These are phyloP conservation scores for Beauveria varroae DNA, from an alignment of 2,329 filamentous ascomycete species.

Conservation along the genomic window DNA sequence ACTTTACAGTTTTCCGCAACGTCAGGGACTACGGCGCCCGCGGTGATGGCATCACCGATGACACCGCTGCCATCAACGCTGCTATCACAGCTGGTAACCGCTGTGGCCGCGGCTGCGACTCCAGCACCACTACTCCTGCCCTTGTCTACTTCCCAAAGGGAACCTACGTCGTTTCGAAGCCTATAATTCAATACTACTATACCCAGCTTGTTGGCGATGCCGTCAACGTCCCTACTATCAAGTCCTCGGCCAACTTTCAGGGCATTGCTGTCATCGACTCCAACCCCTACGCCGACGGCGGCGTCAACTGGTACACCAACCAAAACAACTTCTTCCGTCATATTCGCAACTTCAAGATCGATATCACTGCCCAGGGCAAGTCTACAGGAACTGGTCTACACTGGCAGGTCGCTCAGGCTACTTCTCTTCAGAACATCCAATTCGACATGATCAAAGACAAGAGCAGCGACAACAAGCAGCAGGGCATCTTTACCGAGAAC, in stretches of 20 bases:
- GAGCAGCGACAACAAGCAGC: conserved; percentile 57
- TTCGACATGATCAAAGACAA: conserved; percentile 70
- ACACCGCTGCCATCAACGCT: conserved; percentile 80
- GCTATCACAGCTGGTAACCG: conserved; percentile 72
- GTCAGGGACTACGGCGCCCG: conserved; percentile 68
- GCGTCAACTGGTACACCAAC: conserved; percentile 71
- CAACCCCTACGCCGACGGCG: conserved; percentile 68
- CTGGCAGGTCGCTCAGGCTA: conserved; percentile 82
- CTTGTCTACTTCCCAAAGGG: conserved; percentile 89
- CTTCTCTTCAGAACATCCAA: conserved; percentile 70
- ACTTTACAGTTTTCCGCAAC: conserved; percentile 70
- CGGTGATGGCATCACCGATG: conserved; percentile 65
- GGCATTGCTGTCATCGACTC: conserved; percentile 88
- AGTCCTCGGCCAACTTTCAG: conserved; percentile 61
- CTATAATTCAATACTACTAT: conserved; percentile 84
- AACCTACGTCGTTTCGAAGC: conserved; percentile 72
- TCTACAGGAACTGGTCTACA: conserved; percentile 63
- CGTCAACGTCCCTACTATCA: conserved; percentile 62
- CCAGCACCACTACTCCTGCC: conserved; percentile 73
- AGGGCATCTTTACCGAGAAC: conserved; percentile 80
- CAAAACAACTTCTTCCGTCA: conserved; percentile 81
- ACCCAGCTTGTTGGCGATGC: conserved; percentile 87
- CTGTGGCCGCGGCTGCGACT: conserved; percentile 76
- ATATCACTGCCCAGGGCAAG: conserved; percentile 58
- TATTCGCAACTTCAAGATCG: conserved; percentile 74